These are phyloP conservation scores for Didymella exigua DNA, from an alignment of 2,329 filamentous ascomycete species.

Conservation along the genomic window DNA sequence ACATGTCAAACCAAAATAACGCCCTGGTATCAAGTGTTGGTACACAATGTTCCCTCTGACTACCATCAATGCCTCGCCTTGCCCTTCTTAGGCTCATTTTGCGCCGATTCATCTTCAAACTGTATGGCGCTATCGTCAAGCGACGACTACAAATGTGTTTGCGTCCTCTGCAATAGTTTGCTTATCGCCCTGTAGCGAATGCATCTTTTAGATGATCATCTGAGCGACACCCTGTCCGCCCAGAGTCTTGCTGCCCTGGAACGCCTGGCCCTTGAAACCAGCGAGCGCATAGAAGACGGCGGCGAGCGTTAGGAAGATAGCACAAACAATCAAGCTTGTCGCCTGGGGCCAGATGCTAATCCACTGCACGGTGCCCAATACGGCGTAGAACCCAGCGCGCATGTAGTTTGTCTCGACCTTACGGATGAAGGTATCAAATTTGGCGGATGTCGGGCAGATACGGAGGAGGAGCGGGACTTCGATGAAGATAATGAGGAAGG, in stretches of 20 bases:
- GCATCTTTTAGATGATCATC: conserved; percentile 76
- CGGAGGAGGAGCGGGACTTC: conserved; percentile 91
- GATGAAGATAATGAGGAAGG: conserved; percentile 59
- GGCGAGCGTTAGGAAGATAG: conserved; percentile 78
- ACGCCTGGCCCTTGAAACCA: conserved; percentile 80
- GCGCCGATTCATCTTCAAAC: background rate
- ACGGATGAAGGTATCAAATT: conserved; percentile 88
- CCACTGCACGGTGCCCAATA: conserved; percentile 85
- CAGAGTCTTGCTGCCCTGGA: conserved; percentile 92
- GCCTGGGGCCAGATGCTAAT: conserved; percentile 69
- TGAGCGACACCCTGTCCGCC: conserved; percentile 92
- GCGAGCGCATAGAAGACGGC: conserved; percentile 80
- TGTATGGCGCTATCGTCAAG: background rate
- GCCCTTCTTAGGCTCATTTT: background rate
- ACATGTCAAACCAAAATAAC: conserved; percentile 25
- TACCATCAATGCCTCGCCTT: background rate
- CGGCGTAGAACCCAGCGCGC: conserved; percentile 83
- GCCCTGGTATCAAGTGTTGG: conserved; percentile 38
- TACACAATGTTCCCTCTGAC: conserved; percentile 25
- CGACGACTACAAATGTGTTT: background rate
- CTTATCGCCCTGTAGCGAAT: too few relatives aligned
- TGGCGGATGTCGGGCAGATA: conserved; percentile 92
- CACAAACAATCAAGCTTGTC: conserved; percentile 83
- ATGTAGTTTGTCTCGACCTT: conserved; percentile 96
- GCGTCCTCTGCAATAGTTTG: background rate